Base-by-base conservation (phyloP, 768 basidiomycete species). In the Mycena filopes region DNA sequence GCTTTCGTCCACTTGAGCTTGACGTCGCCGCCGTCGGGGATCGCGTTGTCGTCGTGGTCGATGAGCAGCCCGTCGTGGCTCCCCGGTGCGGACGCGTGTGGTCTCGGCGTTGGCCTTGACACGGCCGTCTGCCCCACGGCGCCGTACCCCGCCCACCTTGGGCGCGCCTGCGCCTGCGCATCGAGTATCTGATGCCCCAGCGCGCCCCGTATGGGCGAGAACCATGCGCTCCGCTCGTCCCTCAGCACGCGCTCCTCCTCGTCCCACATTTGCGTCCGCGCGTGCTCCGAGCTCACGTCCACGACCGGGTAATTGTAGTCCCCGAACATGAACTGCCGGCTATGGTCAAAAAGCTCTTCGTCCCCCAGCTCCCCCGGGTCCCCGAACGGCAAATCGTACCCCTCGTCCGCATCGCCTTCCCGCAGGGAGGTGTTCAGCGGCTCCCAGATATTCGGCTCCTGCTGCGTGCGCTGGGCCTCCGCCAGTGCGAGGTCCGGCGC, bases 221-320 rank as follows among this genome's bases (percentile, higher is more conserved):
- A 88, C 84, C 88, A 91, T 8, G 89, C 91, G 15, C 89, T 86
- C 62, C 92, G 85, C 76, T 90, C 89, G 68, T 94, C 87, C 47
- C 87, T 80, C 68, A 96, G 74, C 38, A 96, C 89, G 42, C 92
- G 84, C 73, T 96, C 93, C 76, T 98, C 95, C 71, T 95, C 93
- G 60, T 89, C 87, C 88, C 93, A 92, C 76, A 93, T 90, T 48
- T 80, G 75, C 33, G 78, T 77, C 65, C 87, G 80, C 21, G 91
- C 93, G 20, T 76, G 71, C 77, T 96, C 93, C 26, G 90, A 87
- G 78, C 92, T 95, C 50, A 94, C 91, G 71, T 97, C 96, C 65
- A 96, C 89, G 59, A 87, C 88, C 0, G 95, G 96, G 74, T 96
- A 97, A 72, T 93, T 87, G 74, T 95, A 95, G 78, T 96, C 93